Base-by-base conservation (phyloP, 2,329 filamentous ascomycete genomes). In the Aspergillus transmontanensis region DNA sequence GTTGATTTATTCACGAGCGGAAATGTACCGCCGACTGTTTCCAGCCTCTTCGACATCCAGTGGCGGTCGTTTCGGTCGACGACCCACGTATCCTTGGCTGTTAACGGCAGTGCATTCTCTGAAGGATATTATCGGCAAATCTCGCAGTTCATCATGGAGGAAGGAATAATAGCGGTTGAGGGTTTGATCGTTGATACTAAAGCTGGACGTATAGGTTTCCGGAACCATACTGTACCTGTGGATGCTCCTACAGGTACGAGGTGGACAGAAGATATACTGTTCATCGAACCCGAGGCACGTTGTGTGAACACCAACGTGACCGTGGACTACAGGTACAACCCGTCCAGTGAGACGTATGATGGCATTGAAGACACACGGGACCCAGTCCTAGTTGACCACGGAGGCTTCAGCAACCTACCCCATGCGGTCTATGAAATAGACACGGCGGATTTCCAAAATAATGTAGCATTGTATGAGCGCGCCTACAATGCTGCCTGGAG, bases 241-340 rank as follows among this genome's bases (percentile, higher is more conserved):
- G 21, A 11, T 19, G 19, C 19, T 2, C n/a, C 12, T 4, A 21
- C n/a, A 2, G 56, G 56, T 26, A 21, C 23, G 16, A 45, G 23
- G n/a, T 58, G 56, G 56, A 58, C 36, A 6, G 56, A 58, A 26
- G 56, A 58, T 30, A 19, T 58, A 9, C 56, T 58, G 14, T 58
- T 58, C n/a, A 41, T 46, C 23, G 36, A 45, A 9, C 56, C 56
- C 0, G 26, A 45, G 6, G 16, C 56, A n/a, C 21, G n/a, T 10
- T 58, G 56, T 16, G 56, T 58, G 36, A n/a, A 34, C 19, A 43
- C n/a, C 23, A 58, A 58, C 28, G 14, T 58, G 11, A 45, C 39
- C 2, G 2, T 58, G 14, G 56, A 58, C 39, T 48, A 28, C 39
- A 26, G 32, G 5, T 45, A 45, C 14, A 36, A 36, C 34, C 34